Conservation (phyloP, 495 filamentous ascomycete species). For the Penicillium subrubescens region DNA sequence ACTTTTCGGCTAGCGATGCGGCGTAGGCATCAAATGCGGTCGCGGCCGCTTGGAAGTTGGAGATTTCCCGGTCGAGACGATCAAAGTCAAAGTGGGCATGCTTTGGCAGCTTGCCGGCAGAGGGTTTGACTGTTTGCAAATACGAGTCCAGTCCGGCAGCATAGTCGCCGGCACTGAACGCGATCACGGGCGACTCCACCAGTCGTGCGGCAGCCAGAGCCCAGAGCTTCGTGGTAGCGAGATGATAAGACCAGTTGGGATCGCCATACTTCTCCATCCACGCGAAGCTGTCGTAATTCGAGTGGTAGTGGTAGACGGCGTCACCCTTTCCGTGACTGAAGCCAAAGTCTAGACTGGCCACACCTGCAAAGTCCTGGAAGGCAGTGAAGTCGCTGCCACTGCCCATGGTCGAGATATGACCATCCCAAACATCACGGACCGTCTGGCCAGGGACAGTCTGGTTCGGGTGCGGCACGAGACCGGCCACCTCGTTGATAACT, state of each 20-base stretch:
- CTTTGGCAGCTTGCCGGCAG: conserved; percentile 34
- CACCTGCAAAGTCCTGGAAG: conserved; percentile 73
- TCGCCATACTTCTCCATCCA: conserved; percentile 77
- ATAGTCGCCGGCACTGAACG: conserved; percentile 53
- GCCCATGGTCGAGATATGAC: conserved; percentile 66
- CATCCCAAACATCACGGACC: conserved; percentile 62
- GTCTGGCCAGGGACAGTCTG: conserved; percentile 65
- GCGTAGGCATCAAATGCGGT: conserved; percentile 55
- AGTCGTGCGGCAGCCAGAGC: conserved; percentile 50
- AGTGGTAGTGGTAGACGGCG: conserved; percentile 75
- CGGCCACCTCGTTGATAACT: conserved; percentile 68
- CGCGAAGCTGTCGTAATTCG: conserved; percentile 73
- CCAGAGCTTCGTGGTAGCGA: conserved; percentile 60
- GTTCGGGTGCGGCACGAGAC: conserved; percentile 77
- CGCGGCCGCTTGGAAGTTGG: conserved; percentile 48
- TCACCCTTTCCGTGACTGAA: conserved; percentile 47
- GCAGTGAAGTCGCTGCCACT: conserved; percentile 75
- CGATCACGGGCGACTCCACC: conserved; percentile 49
- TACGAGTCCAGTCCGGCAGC: conserved; percentile 47
- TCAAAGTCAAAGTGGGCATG: conserved; percentile 44
- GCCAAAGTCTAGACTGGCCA: conserved; percentile 64
- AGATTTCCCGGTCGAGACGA: conserved; percentile 49
- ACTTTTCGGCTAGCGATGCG: conserved; percentile 51
- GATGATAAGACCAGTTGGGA: conserved; percentile 61
- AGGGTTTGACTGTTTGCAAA: conserved; percentile 55